phyloP scores from a whole-genome alignment of 371 early-diverging fungal species.

The Agmasoma carcini region DNA sequence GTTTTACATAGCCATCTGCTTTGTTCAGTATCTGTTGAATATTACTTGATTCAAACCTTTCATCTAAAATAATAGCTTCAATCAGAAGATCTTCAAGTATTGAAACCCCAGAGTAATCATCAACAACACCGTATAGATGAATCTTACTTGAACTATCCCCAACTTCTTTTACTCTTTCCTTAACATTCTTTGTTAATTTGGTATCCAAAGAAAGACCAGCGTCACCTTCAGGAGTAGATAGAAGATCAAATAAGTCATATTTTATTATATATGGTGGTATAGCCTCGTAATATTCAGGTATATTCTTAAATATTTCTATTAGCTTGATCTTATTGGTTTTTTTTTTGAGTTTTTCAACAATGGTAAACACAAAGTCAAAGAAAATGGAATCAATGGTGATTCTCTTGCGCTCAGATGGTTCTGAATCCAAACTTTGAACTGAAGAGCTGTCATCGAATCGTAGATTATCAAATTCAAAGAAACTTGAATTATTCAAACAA shows the following conservation, averaged over 20 bases:
- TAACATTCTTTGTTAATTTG: constrained; percentile 12
- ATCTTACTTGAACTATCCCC: constrained; percentile 34
- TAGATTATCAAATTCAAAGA: background rate
- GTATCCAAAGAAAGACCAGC: constrained; percentile 14
- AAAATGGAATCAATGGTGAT: constrained; percentile 19
- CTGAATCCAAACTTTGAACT: background rate
- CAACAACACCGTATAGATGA: constrained; percentile 31
- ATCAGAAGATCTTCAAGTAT: constrained; percentile 27
- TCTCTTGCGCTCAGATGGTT: background rate
- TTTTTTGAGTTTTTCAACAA: constrained; percentile 11
- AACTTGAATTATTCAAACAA: no score
- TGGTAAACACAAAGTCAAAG: constrained; percentile 39
- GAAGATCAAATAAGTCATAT: constrained; percentile 35
- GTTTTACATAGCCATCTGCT: background rate
- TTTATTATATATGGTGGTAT: constrained; percentile 42
- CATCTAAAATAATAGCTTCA: constrained; percentile 32
- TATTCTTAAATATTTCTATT: constrained; percentile 22
- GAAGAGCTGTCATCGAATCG: constrained; percentile 1
- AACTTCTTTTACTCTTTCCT: constrained; percentile 22
- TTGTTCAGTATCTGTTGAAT: constrained; percentile 9
- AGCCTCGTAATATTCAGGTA: constrained; percentile 18
- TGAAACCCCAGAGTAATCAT: constrained; percentile 17
- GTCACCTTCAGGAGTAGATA: background rate
- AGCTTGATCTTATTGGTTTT: constrained; percentile 29
- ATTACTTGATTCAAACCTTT: constrained; percentile 23